phyloP scores from a whole-genome alignment of 495 filamentous ascomycete genomes.

The Penicillium desertorum region DNA sequence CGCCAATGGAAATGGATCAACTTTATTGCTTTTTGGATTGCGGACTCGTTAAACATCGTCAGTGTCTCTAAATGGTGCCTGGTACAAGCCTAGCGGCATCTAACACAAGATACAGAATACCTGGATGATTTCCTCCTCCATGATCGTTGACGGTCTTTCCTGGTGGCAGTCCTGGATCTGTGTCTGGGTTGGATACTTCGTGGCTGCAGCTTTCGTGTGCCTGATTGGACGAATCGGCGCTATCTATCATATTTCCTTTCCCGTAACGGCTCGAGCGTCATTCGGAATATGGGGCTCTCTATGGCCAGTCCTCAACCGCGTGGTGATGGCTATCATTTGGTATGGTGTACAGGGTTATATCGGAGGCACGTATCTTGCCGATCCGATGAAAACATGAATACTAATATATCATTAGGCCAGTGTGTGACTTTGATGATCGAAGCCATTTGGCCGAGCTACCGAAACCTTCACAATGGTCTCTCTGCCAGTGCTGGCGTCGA shows the following conservation, averaged over 20 bases:
- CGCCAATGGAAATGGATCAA: constrained; percentile 88
- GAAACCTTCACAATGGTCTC: constrained; percentile 66
- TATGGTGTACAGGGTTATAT: constrained; percentile 89
- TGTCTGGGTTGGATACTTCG: constrained; percentile 78
- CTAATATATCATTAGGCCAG: constrained; percentile 42
- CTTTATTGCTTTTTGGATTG: constrained; percentile 89
- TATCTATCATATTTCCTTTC: constrained; percentile 87
- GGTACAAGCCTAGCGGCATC: neutral
- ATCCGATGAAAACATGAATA: neutral
- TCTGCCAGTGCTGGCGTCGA: constrained; percentile 64
- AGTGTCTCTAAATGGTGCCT: constrained; percentile 20
- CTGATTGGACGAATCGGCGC: constrained; percentile 82
- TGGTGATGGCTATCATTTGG: constrained; percentile 74
- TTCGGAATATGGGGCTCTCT: constrained; percentile 87
- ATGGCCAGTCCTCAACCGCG: constrained; percentile 90
- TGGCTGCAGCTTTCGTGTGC: constrained; percentile 73
- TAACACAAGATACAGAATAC: constrained; percentile 62
- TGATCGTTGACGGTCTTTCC: constrained; percentile 74
- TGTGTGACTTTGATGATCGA: constrained; percentile 81
- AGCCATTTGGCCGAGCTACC: constrained; percentile 74
- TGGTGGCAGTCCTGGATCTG: constrained; percentile 98
- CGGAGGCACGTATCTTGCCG: constrained; percentile 52
- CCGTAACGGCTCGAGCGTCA: constrained; percentile 69
- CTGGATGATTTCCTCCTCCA: constrained; percentile 92
- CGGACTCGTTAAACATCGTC: constrained; percentile 91